These are phyloP conservation scores for Tetraselmis striata DNA, from an alignment of 139 green algal genomes.

Conservation along the genomic window DNA sequence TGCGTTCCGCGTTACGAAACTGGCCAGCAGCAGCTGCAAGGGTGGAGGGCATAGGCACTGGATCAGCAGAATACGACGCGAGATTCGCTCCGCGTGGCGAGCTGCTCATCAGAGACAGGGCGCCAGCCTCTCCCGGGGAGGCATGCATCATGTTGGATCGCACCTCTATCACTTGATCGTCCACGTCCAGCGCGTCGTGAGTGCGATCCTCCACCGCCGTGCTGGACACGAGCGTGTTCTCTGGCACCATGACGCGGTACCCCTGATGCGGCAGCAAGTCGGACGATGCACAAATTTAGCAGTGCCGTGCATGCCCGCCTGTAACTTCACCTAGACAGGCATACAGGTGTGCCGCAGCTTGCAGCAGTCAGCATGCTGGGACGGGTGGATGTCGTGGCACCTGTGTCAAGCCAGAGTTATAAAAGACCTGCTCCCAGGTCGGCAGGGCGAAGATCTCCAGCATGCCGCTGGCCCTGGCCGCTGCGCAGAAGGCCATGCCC, in stretches of 20 bases:
- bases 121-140: too few relatives aligned
- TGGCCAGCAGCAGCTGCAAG: neutral
- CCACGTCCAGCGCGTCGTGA: neutral
- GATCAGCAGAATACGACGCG: too few relatives aligned
- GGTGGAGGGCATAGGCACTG: too few relatives aligned
- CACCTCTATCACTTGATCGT: neutral
- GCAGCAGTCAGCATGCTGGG: too few relatives aligned
- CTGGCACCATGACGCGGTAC: neutral
- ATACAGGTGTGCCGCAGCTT: too few relatives aligned
- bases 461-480: neutral
- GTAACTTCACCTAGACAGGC: too few relatives aligned
- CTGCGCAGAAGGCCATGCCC: neutral
- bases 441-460: neutral
- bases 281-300: too few relatives aligned
- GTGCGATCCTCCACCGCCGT: neutral
- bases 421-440: neutral
- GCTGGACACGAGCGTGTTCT: neutral
- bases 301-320: too few relatives aligned
- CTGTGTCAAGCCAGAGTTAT: neutral
- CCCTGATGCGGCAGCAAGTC: too few relatives aligned
- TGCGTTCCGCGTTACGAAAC: neutral
- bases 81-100: too few relatives aligned
- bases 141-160: too few relatives aligned
- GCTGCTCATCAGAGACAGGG: too few relatives aligned
- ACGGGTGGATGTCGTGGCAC: neutral